Evolutionary conservation across 2,329 filamentous ascomycete genomes (phyloP).

Genomic region (Aspergillus costaricaensis): DNA sequence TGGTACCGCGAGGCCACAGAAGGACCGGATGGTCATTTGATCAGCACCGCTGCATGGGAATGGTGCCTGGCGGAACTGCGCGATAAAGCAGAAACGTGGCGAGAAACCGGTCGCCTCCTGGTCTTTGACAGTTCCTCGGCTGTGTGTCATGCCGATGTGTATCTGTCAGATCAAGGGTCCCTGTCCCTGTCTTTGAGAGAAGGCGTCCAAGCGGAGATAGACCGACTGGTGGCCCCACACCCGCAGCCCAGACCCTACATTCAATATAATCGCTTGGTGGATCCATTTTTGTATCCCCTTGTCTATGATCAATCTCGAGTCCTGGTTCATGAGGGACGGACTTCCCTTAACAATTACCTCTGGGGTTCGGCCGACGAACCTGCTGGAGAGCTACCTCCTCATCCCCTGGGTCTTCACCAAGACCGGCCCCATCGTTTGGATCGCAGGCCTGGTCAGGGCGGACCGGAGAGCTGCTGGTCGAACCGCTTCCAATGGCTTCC

Average conservation of each 20-base stretch:
- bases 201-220: background rate
- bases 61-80: constrained; percentile 13
- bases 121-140: constrained; percentile 11
- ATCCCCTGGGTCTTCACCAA: background rate
- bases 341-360: background rate
- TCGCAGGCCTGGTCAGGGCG: background rate
- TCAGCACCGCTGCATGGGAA: constrained; percentile 9
- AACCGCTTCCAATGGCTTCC: constrained; percentile 17
- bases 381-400: background rate
- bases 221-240: background rate
- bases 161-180: background rate
- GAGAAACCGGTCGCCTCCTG: constrained; percentile 3
- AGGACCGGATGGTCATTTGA: constrained; percentile 5
- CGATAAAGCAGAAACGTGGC: constrained; percentile 7
- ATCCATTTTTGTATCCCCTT: background rate
- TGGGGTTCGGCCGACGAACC: background rate
- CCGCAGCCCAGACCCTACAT: background rate
- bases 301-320: background rate
- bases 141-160: constrained; percentile 8
- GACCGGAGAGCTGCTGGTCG: constrained; percentile 12
- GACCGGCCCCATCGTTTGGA: background rate
- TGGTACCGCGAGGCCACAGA: constrained; percentile 9
- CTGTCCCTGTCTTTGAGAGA: background rate
- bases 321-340: background rate
- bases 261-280: background rate